Evolutionary conservation across 2,329 filamentous ascomycete species (phyloP).

Genomic region (Diplodia seriata): DNA sequence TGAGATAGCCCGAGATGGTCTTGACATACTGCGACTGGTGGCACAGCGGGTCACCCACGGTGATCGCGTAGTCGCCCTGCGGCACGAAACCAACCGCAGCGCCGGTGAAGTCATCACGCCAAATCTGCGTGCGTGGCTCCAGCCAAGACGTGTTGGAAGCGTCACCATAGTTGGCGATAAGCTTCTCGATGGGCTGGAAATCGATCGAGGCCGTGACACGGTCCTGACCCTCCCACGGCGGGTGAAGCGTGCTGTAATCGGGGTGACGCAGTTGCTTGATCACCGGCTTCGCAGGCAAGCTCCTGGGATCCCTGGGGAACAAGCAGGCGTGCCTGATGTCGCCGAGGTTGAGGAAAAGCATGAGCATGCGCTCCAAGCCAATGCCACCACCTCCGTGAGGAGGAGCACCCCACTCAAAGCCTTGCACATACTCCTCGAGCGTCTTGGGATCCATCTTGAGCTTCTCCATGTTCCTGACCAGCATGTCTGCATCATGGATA

Average conservation of each 20-base stretch:
- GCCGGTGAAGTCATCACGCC: conserved; percentile 79
- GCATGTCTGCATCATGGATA: conserved; percentile 78
- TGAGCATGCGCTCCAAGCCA: conserved; percentile 85
- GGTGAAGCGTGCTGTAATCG: conserved; percentile 80
- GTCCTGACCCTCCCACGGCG: conserved; percentile 66
- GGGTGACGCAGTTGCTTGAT: conserved; percentile 77
- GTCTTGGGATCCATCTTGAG: conserved; percentile 77
- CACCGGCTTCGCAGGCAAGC: conserved; percentile 72
- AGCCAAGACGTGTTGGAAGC: conserved; percentile 94
- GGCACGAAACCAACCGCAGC: conserved; percentile 85
- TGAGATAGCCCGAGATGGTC: conserved; percentile 76
- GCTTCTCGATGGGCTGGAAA: conserved; percentile 78
- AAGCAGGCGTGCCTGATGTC: conserved; percentile 89
- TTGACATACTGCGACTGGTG: conserved; percentile 77
- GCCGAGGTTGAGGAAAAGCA: conserved; percentile 83
- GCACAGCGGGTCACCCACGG: conserved; percentile 87
- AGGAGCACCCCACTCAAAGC: conserved; percentile 86
- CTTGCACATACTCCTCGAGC: conserved; percentile 90
- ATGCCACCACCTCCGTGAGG: conserved; percentile 91
- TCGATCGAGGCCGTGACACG: conserved; percentile 57
- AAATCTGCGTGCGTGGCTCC: conserved; percentile 85
- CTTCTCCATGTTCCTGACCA: conserved; percentile 78
- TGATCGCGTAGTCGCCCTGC: conserved; percentile 78
- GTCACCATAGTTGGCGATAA: conserved; percentile 95
- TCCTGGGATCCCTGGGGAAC: conserved; percentile 88